Conservation (phyloP, 2,329 filamentous ascomycete species). For the Penicillium sp. region DNA sequence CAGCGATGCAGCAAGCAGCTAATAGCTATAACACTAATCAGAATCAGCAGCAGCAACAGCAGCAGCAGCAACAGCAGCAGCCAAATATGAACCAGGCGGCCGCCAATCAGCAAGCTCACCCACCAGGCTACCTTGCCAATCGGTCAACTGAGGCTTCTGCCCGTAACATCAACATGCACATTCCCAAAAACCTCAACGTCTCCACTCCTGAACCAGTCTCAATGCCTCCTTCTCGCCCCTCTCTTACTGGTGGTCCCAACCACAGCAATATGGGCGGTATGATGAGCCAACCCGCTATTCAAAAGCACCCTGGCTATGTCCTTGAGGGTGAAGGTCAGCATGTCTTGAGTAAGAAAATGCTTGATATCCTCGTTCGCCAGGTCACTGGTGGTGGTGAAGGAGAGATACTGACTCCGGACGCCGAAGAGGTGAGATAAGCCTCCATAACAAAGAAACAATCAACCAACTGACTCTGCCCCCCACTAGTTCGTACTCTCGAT, state of each 20-base stretch:
- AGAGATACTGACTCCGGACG: conserved; percentile 81
- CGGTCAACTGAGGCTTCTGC: conserved; percentile 40
- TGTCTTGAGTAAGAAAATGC: conserved; percentile 94
- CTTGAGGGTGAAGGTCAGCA: conserved; percentile 90
- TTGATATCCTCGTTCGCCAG: conserved; percentile 91
- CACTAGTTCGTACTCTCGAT: conserved; percentile 77
- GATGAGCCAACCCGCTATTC: conserved; percentile 81
- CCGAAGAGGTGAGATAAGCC: conserved; percentile 74
- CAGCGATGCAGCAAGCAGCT: conserved; percentile 47
- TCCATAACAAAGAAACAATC: not conserved
- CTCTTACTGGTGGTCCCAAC: conserved; percentile 72
- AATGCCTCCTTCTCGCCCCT: conserved; percentile 74
- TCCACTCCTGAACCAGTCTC: conserved; percentile 71
- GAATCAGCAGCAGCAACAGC: conserved; percentile 11
- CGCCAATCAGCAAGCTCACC: conserved; percentile 41
- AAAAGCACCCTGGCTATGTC: conserved; percentile 77
- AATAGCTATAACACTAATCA: conserved; percentile 41
- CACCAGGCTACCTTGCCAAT: conserved; percentile 43
- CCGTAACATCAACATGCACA: conserved; percentile 68
- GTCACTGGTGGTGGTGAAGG: conserved; percentile 79
- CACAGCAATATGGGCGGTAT: conserved; percentile 71
- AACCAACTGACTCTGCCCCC: not conserved
- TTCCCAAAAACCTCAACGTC: conserved; percentile 76
- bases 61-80: conserved; percentile 20
- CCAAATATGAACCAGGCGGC: conserved; percentile 31